Conservation (phyloP, 2,329 filamentous ascomycete genomes). For the Paramyrothecium roridum region DNA sequence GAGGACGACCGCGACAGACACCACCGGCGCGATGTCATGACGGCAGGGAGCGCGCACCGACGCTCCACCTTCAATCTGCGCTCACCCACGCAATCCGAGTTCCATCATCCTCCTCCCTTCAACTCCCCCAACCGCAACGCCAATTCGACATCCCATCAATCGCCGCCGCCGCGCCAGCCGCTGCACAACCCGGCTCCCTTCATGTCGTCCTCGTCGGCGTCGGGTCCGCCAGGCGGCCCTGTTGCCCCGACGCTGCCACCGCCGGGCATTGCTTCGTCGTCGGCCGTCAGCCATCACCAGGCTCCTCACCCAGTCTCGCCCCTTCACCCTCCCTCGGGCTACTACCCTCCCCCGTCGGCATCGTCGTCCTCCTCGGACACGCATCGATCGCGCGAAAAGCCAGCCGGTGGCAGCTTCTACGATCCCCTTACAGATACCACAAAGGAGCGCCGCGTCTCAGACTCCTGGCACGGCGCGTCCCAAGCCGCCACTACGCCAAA, state of each 20-base stretch:
- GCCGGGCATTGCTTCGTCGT: constrained; percentile 16
- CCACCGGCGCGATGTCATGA: constrained; percentile 46
- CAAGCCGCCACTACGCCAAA: constrained; percentile 39
- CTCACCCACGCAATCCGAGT: constrained; percentile 45
- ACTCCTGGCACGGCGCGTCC: constrained; percentile 44
- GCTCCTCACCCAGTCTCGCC: constrained; percentile 34
- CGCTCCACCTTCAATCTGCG: constrained; percentile 46
- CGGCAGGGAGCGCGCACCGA: constrained; percentile 30
- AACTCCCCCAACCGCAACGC: constrained; percentile 20
- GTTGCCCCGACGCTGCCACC: constrained; percentile 26
- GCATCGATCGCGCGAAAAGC: constrained; percentile 35
- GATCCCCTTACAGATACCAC: constrained; percentile 51
- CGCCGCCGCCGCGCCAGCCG: constrained; percentile 23
- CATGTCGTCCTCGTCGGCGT: constrained; percentile 30
- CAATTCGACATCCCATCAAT: constrained; percentile 27
- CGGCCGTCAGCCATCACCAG: constrained; percentile 16
- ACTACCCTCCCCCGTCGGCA: constrained; percentile 29
- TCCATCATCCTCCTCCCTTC: constrained; percentile 22
- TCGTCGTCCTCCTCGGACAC: constrained; percentile 22
- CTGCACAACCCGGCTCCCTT: constrained; percentile 29
- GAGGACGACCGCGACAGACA: constrained; percentile 33
- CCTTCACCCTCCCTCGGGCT: constrained; percentile 39
- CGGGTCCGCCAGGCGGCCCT: constrained; percentile 19
- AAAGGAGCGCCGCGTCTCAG: constrained; percentile 43
- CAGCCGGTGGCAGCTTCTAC: constrained; percentile 45